Evolutionary conservation across 202 grass and related monocot species (phyloP).

Genomic region (Zizania palustris): DNA sequence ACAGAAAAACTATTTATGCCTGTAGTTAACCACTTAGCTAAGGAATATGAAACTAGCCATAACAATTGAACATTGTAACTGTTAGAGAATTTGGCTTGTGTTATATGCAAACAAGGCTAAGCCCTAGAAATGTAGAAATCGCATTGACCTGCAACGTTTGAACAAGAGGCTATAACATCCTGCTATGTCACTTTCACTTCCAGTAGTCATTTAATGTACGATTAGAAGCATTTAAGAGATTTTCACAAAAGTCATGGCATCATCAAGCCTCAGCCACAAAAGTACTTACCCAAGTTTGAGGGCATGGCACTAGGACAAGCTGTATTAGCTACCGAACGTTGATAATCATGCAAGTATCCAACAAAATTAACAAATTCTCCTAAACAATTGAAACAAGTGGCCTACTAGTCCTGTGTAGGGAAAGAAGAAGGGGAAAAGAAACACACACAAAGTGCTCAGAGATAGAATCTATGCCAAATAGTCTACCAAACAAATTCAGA

Average conservation of each 20-base stretch:
- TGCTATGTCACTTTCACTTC: slow-evolving; percentile 25
- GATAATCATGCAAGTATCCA: slow-evolving; percentile 24
- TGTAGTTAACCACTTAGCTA: slow-evolving; percentile 19
- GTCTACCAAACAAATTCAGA: slow-evolving; percentile 9
- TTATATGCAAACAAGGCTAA: slow-evolving; percentile 29
- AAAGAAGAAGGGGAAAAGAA: slow-evolving; percentile 7
- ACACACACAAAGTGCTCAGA: neutral
- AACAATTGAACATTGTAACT: neutral
- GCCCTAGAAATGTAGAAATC: neutral
- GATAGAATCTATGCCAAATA: slow-evolving; percentile 1
- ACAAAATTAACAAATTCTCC: slow-evolving; percentile 15
- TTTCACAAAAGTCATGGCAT: neutral
- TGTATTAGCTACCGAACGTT: slow-evolving; percentile 26
- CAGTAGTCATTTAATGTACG: slow-evolving; percentile 19
- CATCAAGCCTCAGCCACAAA: slow-evolving; percentile 10
- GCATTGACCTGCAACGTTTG: neutral
- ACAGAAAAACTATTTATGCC: neutral
- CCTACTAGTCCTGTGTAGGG: neutral
- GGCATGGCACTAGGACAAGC: slow-evolving; percentile 36
- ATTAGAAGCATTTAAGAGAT: slow-evolving; percentile 36
- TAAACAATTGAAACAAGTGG: slow-evolving; percentile 32
- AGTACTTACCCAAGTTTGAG: slow-evolving; percentile 34
- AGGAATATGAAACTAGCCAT: neutral
- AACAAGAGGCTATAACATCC: slow-evolving; percentile 24
- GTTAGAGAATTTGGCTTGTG: neutral